A percentile compares a stretch with the other conserved stretches of the same genome.
Conservation (phyloP, 495 filamentous ascomycete genomes). For the Penicillium silybi region DNA sequence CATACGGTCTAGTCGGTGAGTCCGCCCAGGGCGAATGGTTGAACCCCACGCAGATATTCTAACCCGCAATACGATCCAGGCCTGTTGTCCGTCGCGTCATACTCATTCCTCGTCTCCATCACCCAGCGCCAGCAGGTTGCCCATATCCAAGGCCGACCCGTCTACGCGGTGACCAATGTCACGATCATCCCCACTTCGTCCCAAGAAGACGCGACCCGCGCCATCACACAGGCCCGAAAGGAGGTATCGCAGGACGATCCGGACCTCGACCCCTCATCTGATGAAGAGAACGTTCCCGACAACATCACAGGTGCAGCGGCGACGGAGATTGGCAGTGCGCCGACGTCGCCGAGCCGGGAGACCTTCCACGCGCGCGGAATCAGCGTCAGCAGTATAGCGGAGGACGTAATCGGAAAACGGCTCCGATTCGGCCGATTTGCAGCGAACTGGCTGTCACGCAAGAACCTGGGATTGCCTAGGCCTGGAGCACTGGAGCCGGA, state of each 20-base stretch:
- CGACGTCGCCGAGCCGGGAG: slow-evolving; percentile 27
- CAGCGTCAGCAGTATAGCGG: slow-evolving; percentile 59
- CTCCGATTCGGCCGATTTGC: slow-evolving; percentile 85
- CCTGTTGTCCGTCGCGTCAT: slow-evolving; percentile 65
- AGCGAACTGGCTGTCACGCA: slow-evolving; percentile 81
- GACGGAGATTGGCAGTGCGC: slow-evolving; percentile 31
- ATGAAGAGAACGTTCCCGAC: slow-evolving; percentile 35
- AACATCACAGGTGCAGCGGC: slow-evolving; percentile 33
- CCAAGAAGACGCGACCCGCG: slow-evolving; percentile 63
- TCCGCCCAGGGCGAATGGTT: background rate
- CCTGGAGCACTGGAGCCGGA: slow-evolving; percentile 29
- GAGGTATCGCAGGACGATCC: slow-evolving; percentile 29
- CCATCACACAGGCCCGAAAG: slow-evolving; percentile 61
- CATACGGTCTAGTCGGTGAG: slow-evolving; percentile 82
- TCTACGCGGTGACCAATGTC: slow-evolving; percentile 83
- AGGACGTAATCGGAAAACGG: slow-evolving; percentile 76
- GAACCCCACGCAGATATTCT: background rate
- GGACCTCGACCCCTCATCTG: slow-evolving; percentile 30
- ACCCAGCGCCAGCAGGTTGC: slow-evolving; percentile 84
- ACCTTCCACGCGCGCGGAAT: slow-evolving; percentile 16
- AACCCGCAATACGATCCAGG: slow-evolving; percentile 41
- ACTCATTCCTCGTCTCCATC: slow-evolving; percentile 79
- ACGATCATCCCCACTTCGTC: slow-evolving; percentile 82
- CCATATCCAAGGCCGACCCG: slow-evolving; percentile 70
- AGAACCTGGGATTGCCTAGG: slow-evolving; percentile 60